Evolutionary conservation across 441 rosid genomes (phyloP).

Genomic region (Croton setiger): DNA sequence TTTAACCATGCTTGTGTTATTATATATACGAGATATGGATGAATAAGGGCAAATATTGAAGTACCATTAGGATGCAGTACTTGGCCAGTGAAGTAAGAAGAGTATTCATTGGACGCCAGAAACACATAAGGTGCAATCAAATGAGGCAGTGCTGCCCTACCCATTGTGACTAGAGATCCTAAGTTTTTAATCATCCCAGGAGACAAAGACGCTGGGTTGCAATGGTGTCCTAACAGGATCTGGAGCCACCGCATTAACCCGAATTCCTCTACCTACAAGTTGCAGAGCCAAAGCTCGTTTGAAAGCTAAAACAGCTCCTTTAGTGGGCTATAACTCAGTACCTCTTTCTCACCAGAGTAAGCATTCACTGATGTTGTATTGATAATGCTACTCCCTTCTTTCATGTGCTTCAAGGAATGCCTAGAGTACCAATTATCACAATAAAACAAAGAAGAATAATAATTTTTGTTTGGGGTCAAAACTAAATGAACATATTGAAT

Average conservation of each 20-base stretch:
- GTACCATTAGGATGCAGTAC: constrained; percentile 61
- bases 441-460: background rate
- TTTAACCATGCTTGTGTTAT: no score
- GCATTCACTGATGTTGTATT: constrained; percentile 62
- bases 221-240: constrained; percentile 82
- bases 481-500: no score
- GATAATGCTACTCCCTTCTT: constrained; percentile 64
- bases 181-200: constrained; percentile 36
- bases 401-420: constrained; percentile 66
- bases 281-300: constrained; percentile 54
- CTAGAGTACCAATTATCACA: constrained; percentile 12
- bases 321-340: constrained; percentile 61
- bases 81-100: constrained; percentile 73
- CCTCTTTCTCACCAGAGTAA: constrained; percentile 36
- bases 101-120: constrained; percentile 53
- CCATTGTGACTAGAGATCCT: constrained; percentile 49
- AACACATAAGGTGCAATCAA: constrained; percentile 67
- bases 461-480: no score
- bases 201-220: constrained; percentile 44
- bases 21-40: no score
- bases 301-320: constrained; percentile 68
- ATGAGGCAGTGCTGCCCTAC: constrained; percentile 59
- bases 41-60: background rate
- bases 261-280: constrained; percentile 42
- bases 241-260: constrained; percentile 68